Evolutionary conservation across 2,329 filamentous ascomycete species (phyloP).

Genomic region (Lasiodiplodia sp.): DNA sequence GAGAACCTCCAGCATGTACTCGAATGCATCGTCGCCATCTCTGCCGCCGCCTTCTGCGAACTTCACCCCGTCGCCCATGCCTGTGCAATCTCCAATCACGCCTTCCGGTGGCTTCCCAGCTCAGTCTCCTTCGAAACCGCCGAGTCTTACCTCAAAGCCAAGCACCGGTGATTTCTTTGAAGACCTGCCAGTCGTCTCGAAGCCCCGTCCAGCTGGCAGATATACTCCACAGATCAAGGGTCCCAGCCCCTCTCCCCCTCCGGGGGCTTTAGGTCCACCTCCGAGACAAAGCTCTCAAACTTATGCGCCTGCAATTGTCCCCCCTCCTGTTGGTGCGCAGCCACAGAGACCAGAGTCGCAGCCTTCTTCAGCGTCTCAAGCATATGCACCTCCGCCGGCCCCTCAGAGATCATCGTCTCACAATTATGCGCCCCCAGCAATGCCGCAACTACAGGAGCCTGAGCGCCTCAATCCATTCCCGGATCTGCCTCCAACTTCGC

Average conservation of each 20-base stretch:
- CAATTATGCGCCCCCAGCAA: conserved; percentile 24
- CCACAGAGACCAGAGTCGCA: conserved; percentile 27
- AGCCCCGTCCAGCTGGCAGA: conserved; percentile 48
- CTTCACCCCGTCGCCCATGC: conserved; percentile 50
- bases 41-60: conserved; percentile 39
- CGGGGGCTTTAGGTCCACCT: conserved; percentile 8
- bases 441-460: conserved; percentile 49
- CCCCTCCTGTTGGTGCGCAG: conserved; percentile 16
- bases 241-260: conserved; percentile 36
- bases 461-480: conserved; percentile 50
- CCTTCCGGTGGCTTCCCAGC: conserved; percentile 32
- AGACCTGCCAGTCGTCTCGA: conserved; percentile 54
- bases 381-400: conserved; percentile 30
- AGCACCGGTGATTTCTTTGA: conserved; percentile 55
- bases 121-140: conserved; percentile 35
- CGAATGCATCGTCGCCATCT: conserved; percentile 34
- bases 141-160: conserved; percentile 36
- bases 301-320: conserved; percentile 13
- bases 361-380: conserved; percentile 7
- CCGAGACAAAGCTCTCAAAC: conserved; percentile 19
- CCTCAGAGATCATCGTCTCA: conserved; percentile 27
- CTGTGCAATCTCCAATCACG: conserved; percentile 46
- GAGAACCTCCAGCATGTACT: conserved; percentile 68
- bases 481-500: conserved; percentile 39
- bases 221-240: conserved; percentile 46